Evolutionary conservation across 306 rosid species (phyloP), one percentile per base, ranked within the genome.

Genomic region (Citrullus amarus): DNA sequence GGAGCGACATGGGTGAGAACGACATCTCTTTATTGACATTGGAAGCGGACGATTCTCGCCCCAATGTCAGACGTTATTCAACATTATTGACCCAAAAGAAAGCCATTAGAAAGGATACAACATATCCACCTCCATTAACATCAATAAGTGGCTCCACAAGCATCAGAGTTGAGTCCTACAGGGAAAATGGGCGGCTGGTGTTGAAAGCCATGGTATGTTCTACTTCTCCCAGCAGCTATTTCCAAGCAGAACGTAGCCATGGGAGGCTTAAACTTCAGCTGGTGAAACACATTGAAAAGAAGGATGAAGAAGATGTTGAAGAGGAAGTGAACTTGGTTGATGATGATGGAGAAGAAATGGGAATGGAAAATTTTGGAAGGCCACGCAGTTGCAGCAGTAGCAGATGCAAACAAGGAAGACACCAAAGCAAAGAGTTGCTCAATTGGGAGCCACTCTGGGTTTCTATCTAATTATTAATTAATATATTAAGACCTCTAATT

Each of bases 181-280:
- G 91, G 11, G 83, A 88, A 88, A 85, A 77, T 75, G 93, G 93
- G 2, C 83, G 91, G 36, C 85, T 90, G 16, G 86, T 90, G 28
- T 78, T 88, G 83, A 83, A 81, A 81, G 93, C 87, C 6, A 80
- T 79, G 4, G 39, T 84, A 18, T 60, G 59, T 54, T 79, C 90
- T 65, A 78, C 88, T 11, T 57, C 39, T 22, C 10, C 39, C 36
- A 61, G 11, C 7, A 55, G 78, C 16, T 75, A 59, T 77, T 85
- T 90, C 71, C 80, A 79, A 61, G 91, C 85, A 6, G 84, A 88
- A 61, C 89, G 93, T 15, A 62, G 80, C 38, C 61, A 87, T 44
- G 93, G 93, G 12, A 82, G 93, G 85, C 93, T 89, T 2, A 61
- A 28, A 81, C 86, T 89, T 78, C 81, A 81, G 41, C 13, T 87